Evolutionary conservation across 345 rosid species (phyloP).

Genomic region (Draba incana): DNA sequence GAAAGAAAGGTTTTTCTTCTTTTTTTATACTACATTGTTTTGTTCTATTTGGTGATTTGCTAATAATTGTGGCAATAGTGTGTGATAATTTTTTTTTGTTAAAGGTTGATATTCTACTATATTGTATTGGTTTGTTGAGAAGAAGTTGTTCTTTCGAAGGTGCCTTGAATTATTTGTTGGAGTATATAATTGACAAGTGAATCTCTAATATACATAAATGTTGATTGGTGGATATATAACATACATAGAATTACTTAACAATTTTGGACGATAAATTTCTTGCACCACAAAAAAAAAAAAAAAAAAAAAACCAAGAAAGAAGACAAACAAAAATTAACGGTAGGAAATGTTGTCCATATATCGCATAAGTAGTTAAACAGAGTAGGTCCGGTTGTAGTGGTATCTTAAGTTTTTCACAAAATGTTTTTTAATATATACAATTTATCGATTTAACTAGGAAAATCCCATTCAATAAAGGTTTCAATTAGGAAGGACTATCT

Average conservation of each 20-base stretch:
- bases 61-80: conserved; percentile 27
- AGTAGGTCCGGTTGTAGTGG: no score
- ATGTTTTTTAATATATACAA: no score
- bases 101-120: neutral
- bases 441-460: no score
- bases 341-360: neutral
- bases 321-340: neutral
- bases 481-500: no score
- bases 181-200: neutral
- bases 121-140: conserved; percentile 27
- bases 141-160: neutral
- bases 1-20: neutral
- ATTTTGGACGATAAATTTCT: neutral
- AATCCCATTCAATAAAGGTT: neutral
- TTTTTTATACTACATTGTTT: conserved; percentile 8
- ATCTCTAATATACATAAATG: conserved; percentile 2
- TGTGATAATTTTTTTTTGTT: conserved; percentile 7
- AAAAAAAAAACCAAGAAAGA: neutral
- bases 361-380: neutral
- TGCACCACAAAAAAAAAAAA: conserved; percentile 1
- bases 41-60: conserved; percentile 19
- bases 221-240: conserved; percentile 5
- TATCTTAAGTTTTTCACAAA: no score
- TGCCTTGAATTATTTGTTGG: conserved; percentile 11
- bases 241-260: neutral